Base-by-base conservation (phyloP, 768 basidiomycete species). In the Lactarius tabidus region DNA sequence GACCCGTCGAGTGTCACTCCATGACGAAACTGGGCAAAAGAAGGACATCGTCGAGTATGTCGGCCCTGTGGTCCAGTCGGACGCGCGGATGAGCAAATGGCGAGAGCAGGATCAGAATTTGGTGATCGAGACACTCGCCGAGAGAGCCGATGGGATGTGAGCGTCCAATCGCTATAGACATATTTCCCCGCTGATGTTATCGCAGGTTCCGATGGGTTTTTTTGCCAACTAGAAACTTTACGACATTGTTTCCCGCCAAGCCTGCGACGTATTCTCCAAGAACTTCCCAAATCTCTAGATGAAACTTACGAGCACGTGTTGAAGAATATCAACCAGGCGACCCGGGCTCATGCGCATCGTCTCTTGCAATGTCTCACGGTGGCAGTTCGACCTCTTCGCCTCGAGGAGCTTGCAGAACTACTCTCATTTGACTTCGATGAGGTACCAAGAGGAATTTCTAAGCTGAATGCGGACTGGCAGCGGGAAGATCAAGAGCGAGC, bases 111-210 rank as follows among this genome's bases (percentile, higher is more conserved):
- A 56, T 10, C 26, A 23, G 31, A n/a, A 35, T n/a, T 6, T 33
- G 12, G 14, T 56, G 3, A 56, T 31, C 2, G 43, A 45, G 43
- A 45, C 43, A n/a, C 43, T 45, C 43, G n/a, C 43, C 3, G 43
- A 45, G 0, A 45, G 2, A 45, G n/a, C 43, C 43, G 43, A 45
- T 12, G 43, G 43, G n/a, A 45, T 45, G 43, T 45, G n/a, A 10
- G 43, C 12, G 9, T 0, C 0, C 2, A 1, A 18, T 17, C 8
- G 28, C 20, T 0, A 31, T n/a, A n/a, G n/a, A n/a, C n/a, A n/a
- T n/a, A 1, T 54, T 14, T 1, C 6, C 26, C 0, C 18, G 2
- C n/a, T 45, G 20, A 45, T 45, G 12, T 45, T 12, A 4, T 45
- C 10, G 43, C 10, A 45, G 43, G 43, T 45, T 45, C n/a, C 43